phyloP scores from a whole-genome alignment of 2,329 filamentous ascomycete species.

The Colletotrichum scovillei region DNA sequence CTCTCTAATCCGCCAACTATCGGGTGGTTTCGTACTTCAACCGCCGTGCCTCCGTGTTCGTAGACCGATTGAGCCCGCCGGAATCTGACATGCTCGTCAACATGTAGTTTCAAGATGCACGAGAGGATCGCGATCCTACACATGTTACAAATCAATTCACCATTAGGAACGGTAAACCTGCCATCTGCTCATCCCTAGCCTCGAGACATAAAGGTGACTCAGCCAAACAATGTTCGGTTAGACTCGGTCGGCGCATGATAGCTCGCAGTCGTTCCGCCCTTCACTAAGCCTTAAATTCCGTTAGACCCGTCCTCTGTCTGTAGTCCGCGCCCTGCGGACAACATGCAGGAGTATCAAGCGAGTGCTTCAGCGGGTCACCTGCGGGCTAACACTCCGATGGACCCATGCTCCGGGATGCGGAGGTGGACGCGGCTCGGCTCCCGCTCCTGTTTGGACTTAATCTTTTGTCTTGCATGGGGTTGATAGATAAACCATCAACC shows the following conservation, averaged over 20 bases:
- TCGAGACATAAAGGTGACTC: background rate
- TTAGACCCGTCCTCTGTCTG: background rate
- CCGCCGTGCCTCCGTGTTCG: too few species aligned
- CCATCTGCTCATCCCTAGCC: too few species aligned
- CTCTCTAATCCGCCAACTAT: background rate
- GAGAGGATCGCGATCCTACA: background rate
- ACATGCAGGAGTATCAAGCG: constrained; percentile 1
- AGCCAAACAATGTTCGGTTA: background rate
- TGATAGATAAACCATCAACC: background rate
- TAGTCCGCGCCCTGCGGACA: background rate
- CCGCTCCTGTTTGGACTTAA: background rate
- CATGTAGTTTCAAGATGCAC: background rate
- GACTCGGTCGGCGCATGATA: background rate
- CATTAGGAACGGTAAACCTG: background rate
- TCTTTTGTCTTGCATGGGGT: background rate
- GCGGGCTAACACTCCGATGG: background rate
- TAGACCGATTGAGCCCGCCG: background rate
- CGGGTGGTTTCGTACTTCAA: background rate
- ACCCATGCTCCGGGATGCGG: background rate
- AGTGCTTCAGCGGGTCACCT: background rate
- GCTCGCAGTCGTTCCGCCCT: background rate
- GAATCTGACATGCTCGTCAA: background rate
- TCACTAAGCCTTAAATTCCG: background rate
- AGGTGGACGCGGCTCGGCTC: background rate
- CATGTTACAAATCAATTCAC: background rate